A percentile compares a stretch with the other conserved stretches of the same genome.
Conservation (phyloP, 1,139 yeast species). For the Zhuliangozyma parablackwelliae region DNA sequence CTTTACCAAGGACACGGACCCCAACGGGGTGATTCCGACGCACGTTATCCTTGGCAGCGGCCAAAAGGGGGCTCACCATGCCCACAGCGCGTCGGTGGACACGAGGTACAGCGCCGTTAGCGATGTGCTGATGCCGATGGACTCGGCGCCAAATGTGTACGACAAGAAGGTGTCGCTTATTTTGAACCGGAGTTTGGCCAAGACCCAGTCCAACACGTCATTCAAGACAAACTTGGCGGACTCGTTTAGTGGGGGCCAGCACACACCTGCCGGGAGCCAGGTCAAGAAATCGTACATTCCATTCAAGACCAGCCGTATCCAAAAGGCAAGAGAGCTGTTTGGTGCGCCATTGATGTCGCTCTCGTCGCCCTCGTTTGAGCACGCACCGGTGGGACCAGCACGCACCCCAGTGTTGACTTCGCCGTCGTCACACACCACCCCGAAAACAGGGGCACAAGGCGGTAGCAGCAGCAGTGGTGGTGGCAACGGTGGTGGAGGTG, state of each 20-base stretch:
- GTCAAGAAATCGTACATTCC: constrained; percentile 40
- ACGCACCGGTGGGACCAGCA: constrained; percentile 1
- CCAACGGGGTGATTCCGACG: constrained; percentile 11
- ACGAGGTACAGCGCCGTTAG: constrained; percentile 33
- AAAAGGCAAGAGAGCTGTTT: constrained; percentile 12
- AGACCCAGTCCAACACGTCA: constrained; percentile 72
- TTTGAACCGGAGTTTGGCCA: constrained; percentile 67
- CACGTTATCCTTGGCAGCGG: constrained; percentile 2
- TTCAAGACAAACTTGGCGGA: constrained; percentile 73
- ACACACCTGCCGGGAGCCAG: constrained; percentile 14
- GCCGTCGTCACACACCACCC: constrained; percentile 2
- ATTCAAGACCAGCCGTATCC: constrained; percentile 26
- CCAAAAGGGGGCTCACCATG: constrained; percentile 20
- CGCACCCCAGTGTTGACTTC: constrained; percentile 4
- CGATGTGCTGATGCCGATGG: constrained; percentile 48
- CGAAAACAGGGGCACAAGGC: no score
- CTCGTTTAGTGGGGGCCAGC: constrained; percentile 37
- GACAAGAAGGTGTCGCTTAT: constrained; percentile 77
- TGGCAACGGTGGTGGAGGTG: no score
- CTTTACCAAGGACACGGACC: constrained; percentile 65
- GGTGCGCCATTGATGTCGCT: constrained; percentile 19
- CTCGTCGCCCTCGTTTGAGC: constrained; percentile 19
- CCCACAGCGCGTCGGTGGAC: constrained; percentile 48
- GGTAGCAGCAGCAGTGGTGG: no score
- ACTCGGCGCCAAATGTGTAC: constrained; percentile 73